phyloP scores from a whole-genome alignment of 1,284 basidiomycete genomes.

The Pseudozyma flocculosa region DNA sequence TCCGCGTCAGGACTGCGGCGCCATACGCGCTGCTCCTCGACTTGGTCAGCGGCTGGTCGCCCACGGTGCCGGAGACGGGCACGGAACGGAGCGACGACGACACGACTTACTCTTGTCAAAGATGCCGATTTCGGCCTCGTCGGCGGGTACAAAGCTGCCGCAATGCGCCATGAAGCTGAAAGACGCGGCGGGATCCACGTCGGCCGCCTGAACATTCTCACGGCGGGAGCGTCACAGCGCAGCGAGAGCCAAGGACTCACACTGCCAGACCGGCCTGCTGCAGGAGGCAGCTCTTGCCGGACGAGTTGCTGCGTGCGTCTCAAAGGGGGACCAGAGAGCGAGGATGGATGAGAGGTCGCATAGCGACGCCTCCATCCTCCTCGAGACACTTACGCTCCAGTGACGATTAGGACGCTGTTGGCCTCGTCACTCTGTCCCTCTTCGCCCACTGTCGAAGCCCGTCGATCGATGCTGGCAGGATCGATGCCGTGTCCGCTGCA shows the following conservation, averaged over 20 bases:
- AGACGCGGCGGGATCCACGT: background rate
- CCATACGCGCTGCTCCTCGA: background rate
- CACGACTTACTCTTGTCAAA: conserved; percentile 28
- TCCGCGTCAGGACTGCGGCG: conserved; percentile 23
- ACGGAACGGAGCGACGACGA: too few relatives aligned
- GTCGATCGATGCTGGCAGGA: background rate
- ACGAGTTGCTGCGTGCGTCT: conserved; percentile 21
- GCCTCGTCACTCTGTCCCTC: too few relatives aligned
- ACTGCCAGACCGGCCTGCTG: conserved; percentile 29
- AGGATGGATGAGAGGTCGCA: background rate
- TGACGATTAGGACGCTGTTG: conserved; percentile 29
- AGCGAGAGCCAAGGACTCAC: conserved; percentile 8
- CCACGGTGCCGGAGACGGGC: too few relatives aligned
- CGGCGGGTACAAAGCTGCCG: conserved; percentile 27
- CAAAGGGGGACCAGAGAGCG: background rate
- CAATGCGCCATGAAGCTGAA: conserved; percentile 22
- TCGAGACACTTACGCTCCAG: conserved; percentile 33
- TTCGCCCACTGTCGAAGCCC: too few relatives aligned
- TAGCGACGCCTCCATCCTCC: too few relatives aligned
- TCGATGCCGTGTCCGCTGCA: conserved; percentile 13
- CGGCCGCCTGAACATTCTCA: background rate
- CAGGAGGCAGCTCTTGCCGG: conserved; percentile 35
- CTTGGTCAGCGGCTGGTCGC: background rate
- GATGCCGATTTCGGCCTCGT: conserved; percentile 24
- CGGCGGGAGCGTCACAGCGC: too few relatives aligned